A percentile compares a stretch with the other conserved stretches of the same genome.
phyloP scores from a whole-genome alignment of 257 asterid species.

The Solanum virginianum region DNA sequence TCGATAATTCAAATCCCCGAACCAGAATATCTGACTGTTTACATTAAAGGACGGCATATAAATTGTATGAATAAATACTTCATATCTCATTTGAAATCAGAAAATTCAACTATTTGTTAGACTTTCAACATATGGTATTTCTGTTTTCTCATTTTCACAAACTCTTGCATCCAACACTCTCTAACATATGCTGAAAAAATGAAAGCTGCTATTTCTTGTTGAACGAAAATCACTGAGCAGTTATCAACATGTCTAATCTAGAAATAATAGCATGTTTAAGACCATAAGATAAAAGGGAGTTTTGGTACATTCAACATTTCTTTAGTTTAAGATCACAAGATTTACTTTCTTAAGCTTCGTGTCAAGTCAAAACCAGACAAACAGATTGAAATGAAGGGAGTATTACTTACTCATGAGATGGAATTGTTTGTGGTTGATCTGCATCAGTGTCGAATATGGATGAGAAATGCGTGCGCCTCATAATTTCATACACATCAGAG shows the following conservation, averaged over 20 bases:
- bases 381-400: background rate
- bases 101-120: background rate
- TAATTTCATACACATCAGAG: constrained; percentile 79
- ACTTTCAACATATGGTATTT: background rate
- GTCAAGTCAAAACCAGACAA: background rate
- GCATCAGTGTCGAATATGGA: constrained; percentile 21
- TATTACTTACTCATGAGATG: constrained; percentile 76
- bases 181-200: no score
- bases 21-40: constrained; percentile 78
- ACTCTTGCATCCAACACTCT: no score
- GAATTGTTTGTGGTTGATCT: constrained; percentile 65
- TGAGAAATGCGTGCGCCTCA: constrained; percentile 63
- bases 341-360: background rate
- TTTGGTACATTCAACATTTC: background rate
- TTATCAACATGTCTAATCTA: background rate
- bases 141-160: background rate
- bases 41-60: background rate
- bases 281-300: background rate
- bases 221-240: background rate
- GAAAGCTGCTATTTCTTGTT: background rate
- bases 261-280: background rate
- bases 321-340: background rate
- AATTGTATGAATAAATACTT: background rate
- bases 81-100: background rate
- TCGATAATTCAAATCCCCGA: constrained; percentile 92